Percentiles rank a stretch among this genome's conserved stretches.
Conservation (phyloP, 257 asterid species). For the Rhazya stricta region DNA sequence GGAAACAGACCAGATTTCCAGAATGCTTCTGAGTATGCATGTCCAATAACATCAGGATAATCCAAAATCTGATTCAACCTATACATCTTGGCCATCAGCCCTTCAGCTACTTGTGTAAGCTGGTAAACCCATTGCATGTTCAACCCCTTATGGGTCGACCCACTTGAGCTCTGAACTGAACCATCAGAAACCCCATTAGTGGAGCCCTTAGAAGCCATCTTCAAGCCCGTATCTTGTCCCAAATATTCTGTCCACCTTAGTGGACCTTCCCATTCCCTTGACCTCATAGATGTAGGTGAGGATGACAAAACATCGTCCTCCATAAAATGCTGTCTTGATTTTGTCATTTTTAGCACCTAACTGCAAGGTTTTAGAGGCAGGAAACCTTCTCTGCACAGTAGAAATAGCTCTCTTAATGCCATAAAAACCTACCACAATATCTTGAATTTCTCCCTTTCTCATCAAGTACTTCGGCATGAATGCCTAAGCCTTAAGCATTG, state of each 20-base stretch:
- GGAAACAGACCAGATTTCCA: slow-evolving; percentile 98
- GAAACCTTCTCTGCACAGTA: slow-evolving; percentile 36
- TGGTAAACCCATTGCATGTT: slow-evolving; percentile 97
- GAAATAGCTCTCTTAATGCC: slow-evolving; percentile 4
- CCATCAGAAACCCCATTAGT: slow-evolving; percentile 57
- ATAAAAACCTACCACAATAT: neutral
- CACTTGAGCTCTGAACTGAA: slow-evolving; percentile 41
- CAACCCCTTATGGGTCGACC: slow-evolving; percentile 70
- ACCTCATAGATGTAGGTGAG: slow-evolving; percentile 53
- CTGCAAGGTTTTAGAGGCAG: slow-evolving; percentile 20
- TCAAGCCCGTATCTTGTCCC: slow-evolving; percentile 62
- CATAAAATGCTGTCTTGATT: slow-evolving; percentile 58
- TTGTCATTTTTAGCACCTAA: slow-evolving; percentile 55
- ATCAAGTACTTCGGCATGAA: neutral
- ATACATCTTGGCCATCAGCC: slow-evolving; percentile 94
- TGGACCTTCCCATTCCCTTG: slow-evolving; percentile 86
- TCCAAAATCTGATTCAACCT: slow-evolving; percentile 90
- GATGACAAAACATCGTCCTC: slow-evolving; percentile 63
- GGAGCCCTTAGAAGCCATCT: slow-evolving; percentile 27
- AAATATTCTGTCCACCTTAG: slow-evolving; percentile 92
- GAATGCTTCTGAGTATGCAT: slow-evolving; percentile 77
- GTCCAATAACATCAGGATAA: slow-evolving; percentile 77
- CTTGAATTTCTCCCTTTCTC: neutral
- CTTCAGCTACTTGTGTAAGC: slow-evolving; percentile 95
- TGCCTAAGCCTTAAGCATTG: neutral